Evolutionary conservation across 257 asterid species (phyloP).

Genomic region (Nicotiana benthamiana): DNA sequence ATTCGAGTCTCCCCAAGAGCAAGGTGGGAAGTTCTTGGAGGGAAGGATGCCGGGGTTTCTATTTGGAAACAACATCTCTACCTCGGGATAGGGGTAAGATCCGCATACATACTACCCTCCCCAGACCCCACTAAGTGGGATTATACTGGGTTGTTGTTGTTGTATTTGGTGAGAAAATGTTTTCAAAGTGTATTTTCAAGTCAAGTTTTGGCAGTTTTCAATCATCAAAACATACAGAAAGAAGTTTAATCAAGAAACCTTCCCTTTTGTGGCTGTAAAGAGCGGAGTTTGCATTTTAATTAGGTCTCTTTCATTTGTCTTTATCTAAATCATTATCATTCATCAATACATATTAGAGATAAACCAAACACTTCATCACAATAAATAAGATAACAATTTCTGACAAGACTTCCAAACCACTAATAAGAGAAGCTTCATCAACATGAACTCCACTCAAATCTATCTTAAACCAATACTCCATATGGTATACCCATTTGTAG

Average conservation of each 20-base stretch:
- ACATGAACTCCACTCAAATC: neutral
- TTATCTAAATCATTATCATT: neutral
- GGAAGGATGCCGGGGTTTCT: too few species aligned
- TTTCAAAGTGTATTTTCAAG: neutral
- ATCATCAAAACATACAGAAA: neutral
- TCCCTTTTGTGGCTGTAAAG: neutral
- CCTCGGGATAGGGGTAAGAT: too few species aligned
- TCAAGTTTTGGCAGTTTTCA: neutral
- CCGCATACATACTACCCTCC: too few species aligned
- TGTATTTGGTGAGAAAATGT: too few species aligned
- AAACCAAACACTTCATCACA: neutral
- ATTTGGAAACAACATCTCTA: too few species aligned
- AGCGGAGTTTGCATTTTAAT: neutral
- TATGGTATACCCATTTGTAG: neutral
- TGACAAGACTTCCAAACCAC: neutral
- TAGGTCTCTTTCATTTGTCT: neutral
- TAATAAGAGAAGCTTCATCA: neutral
- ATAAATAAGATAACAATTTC: neutral
- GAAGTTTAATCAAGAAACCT: neutral
- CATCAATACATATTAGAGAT: neutral
- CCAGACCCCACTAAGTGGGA: too few species aligned
- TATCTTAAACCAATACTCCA: neutral
- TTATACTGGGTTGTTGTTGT: too few species aligned
- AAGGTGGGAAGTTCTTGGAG: too few species aligned
- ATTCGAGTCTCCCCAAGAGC: too few species aligned